Percentiles rank a stretch among this genome's conserved stretches.
These are phyloP conservation scores for Sodiomyces alkalinus DNA, from an alignment of 2,329 filamentous ascomycete genomes.

Conservation along the genomic window DNA sequence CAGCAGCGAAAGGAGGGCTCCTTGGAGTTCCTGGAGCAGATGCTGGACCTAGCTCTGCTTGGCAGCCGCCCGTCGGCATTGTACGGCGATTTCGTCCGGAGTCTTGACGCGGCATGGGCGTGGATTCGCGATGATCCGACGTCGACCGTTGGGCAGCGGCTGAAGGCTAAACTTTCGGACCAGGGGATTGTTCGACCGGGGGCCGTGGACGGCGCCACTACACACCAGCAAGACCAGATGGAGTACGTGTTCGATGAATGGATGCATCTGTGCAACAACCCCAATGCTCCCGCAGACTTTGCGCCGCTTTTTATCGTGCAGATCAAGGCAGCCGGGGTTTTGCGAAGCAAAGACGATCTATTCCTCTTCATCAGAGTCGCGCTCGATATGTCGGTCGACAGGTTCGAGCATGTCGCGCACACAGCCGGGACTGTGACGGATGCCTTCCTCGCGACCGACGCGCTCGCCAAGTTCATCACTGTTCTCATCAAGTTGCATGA, in stretches of 20 bases:
- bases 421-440: conserved; percentile 43
- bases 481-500: conserved; percentile 62
- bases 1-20: conserved; percentile 54
- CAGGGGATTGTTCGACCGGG: conserved; percentile 15
- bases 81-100: conserved; percentile 73
- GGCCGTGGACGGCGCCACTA: conserved; percentile 40
- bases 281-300: conserved; percentile 58
- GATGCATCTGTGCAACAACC: conserved; percentile 67
- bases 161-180: conserved; percentile 48
- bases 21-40: conserved; percentile 62
- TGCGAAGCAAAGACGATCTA: conserved; percentile 62
- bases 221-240: conserved; percentile 62
- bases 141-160: conserved; percentile 47
- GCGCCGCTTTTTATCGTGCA: conserved; percentile 69
- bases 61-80: conserved; percentile 64
- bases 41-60: conserved; percentile 66
- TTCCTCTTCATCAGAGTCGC: conserved; percentile 66
- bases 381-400: conserved; percentile 63
- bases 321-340: conserved; percentile 57
- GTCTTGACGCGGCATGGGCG: conserved; percentile 63
- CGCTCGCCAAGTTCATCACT: conserved; percentile 66
- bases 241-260: conserved; percentile 96
- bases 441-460: conserved; percentile 52
- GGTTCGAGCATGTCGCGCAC: conserved; percentile 58
- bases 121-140: conserved; percentile 66